Evolutionary conservation across 2,329 filamentous ascomycete species (phyloP).

Genomic region (Cladophialophora chaetospira): DNA sequence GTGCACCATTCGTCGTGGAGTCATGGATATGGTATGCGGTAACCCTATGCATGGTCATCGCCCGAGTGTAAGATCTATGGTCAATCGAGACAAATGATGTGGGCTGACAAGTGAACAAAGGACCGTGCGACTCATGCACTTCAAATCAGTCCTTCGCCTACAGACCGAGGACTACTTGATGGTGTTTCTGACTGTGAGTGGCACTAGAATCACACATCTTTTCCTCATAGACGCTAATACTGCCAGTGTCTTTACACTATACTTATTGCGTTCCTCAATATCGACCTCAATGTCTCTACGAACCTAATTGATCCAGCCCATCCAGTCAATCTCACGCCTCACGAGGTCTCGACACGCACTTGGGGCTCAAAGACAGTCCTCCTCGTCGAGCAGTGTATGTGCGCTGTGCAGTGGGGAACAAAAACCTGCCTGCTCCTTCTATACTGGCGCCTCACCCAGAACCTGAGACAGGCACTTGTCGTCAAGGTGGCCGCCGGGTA

Average conservation of each 20-base stretch:
- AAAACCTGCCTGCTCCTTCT: slow-evolving; percentile 57
- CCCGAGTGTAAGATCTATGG: slow-evolving; percentile 25
- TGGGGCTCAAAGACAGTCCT: slow-evolving; percentile 59
- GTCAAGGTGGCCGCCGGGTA: slow-evolving; percentile 48
- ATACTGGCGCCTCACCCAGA: slow-evolving; percentile 54
- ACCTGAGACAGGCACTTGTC: slow-evolving; percentile 39
- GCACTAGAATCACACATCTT: not conserved
- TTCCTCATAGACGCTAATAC: not conserved
- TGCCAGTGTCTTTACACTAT: slow-evolving; percentile 42
- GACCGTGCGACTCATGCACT: slow-evolving; percentile 25
- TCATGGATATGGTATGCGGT: slow-evolving; percentile 34
- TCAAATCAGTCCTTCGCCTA: slow-evolving; percentile 38
- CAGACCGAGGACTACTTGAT: slow-evolving; percentile 62
- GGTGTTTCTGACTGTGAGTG: slow-evolving; percentile 50
- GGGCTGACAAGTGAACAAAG: slow-evolving; percentile 11
- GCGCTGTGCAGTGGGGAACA: slow-evolving; percentile 53
- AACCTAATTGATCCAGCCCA: slow-evolving; percentile 47
- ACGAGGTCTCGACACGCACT: slow-evolving; percentile 46
- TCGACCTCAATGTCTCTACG: slow-evolving; percentile 47
- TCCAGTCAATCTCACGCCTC: slow-evolving; percentile 48
- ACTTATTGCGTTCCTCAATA: slow-evolving; percentile 47
- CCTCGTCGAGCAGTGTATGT: slow-evolving; percentile 56
- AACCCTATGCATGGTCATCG: slow-evolving; percentile 26
- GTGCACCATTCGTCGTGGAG: slow-evolving; percentile 31
- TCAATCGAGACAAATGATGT: not conserved